These are phyloP conservation scores for Urtica urens DNA, from an alignment of 306 rosid species.

Conservation along the genomic window DNA sequence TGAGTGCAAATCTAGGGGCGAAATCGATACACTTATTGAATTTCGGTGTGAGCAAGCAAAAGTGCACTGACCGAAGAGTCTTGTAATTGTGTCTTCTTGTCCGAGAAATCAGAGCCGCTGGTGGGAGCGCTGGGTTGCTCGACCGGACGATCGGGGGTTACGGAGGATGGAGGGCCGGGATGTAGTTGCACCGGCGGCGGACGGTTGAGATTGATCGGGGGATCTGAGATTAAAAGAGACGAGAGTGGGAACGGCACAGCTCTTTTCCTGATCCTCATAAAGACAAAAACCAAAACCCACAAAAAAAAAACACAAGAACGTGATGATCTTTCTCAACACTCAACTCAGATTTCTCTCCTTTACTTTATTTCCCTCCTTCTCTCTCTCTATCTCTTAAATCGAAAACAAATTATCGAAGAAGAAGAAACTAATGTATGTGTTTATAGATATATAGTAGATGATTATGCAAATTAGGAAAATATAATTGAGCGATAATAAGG, in stretches of 20 bases:
- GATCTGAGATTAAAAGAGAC: slow-evolving; percentile 60
- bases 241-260: slow-evolving; percentile 42
- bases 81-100: slow-evolving; percentile 14
- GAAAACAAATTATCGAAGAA: not conserved
- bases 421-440: too few species aligned
- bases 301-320: not conserved
- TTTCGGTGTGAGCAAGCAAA: slow-evolving; percentile 20
- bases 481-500: too few species aligned
- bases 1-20: slow-evolving; percentile 16
- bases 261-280: slow-evolving; percentile 83
- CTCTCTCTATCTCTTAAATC: not conserved
- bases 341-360: slow-evolving; percentile 6
- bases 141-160: slow-evolving; percentile 36
- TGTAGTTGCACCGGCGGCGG: slow-evolving; percentile 51
- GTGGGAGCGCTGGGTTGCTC: slow-evolving; percentile 26
- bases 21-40: slow-evolving; percentile 6
- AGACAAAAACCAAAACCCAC: slow-evolving; percentile 1
- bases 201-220: slow-evolving; percentile 40
- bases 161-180: slow-evolving; percentile 21
- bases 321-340: slow-evolving; percentile 18
- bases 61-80: slow-evolving; percentile 37
- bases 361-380: slow-evolving; percentile 5
- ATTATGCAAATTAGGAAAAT: too few species aligned
- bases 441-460: too few species aligned
- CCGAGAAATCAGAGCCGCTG: slow-evolving; percentile 16